A percentile compares a stretch with the other conserved stretches of the same genome.
phyloP scores from a whole-genome alignment of 1,284 basidiomycete species.

The Puccinia polysora region DNA sequence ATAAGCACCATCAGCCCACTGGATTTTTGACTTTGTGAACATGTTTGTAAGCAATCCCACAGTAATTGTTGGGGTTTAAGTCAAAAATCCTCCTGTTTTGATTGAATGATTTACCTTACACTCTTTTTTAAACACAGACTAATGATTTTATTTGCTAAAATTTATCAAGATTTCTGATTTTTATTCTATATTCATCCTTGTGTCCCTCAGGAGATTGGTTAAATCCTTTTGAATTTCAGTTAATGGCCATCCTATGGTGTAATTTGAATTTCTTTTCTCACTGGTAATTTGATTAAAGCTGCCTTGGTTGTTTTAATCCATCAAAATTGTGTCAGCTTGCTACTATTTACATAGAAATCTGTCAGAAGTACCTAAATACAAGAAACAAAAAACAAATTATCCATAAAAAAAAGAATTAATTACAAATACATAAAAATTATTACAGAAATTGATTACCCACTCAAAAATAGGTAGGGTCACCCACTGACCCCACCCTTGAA shows the following conservation, averaged over 20 bases:
- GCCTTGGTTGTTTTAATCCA: constrained; percentile 32
- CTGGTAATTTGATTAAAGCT: constrained; percentile 15
- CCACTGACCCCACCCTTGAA: too few relatives aligned
- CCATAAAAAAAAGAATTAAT: too few relatives aligned
- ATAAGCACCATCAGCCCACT: constrained; percentile 25
- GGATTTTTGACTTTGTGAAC: constrained; percentile 34
- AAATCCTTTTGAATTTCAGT: constrained; percentile 25
- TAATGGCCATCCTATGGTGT: constrained; percentile 17
- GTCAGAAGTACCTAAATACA: too few relatives aligned
- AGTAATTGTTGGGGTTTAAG: constrained; percentile 26
- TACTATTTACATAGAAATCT: too few relatives aligned
- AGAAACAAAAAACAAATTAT: too few relatives aligned
- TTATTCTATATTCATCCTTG: not conserved
- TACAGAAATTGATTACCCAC: too few relatives aligned
- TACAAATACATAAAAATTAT: too few relatives aligned
- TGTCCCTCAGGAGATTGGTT: constrained; percentile 23
- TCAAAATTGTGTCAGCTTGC: constrained; percentile 19
- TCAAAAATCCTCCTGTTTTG: not conserved
- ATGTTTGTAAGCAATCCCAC: constrained; percentile 10
- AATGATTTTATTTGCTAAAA: too few relatives aligned
- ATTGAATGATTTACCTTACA: not conserved
- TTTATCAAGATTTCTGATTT: not conserved
- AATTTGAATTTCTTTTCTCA: constrained; percentile 28
- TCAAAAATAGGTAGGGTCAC: too few relatives aligned
- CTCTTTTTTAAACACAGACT: not conserved